Percentiles rank a stretch among this genome's conserved stretches.
Evolutionary conservation across 352 stramenopile genomes (phyloP).

Genomic region (Globisporangium heterothallicum): DNA sequence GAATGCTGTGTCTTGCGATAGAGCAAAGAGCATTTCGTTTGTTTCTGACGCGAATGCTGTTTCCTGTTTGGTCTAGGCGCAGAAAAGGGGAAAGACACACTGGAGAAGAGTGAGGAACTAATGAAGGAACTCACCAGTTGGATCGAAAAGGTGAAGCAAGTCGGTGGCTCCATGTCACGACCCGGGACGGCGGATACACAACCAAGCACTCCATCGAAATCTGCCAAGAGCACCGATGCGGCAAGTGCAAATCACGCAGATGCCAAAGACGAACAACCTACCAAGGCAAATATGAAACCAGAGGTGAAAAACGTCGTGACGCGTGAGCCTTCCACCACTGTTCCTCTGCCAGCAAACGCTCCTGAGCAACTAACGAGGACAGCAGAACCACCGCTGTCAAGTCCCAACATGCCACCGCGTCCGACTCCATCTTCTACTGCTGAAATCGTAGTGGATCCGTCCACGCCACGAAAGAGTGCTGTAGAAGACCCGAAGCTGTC

Average conservation of each 20-base stretch:
- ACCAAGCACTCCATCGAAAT: neutral
- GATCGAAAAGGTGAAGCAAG: slow-evolving; percentile 11
- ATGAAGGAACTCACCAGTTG: slow-evolving; percentile 22
- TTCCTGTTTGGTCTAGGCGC: neutral
- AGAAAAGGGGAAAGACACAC: slow-evolving; percentile 8
- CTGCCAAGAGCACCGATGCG: neutral
- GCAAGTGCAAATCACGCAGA: neutral
- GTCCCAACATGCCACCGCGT: neutral
- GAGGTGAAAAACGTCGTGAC: neutral
- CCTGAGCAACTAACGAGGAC: neutral
- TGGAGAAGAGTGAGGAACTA: slow-evolving; percentile 14
- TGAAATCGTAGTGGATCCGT: neutral
- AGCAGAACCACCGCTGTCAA: neutral
- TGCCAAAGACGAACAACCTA: neutral
- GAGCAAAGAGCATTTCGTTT: too few species aligned
- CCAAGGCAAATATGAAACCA: neutral
- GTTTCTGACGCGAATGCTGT: neutral
- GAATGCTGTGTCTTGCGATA: too few species aligned
- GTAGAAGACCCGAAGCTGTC: neutral
- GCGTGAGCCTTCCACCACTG: neutral
- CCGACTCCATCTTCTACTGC: neutral
- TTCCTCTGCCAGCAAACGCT: neutral
- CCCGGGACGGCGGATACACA: neutral
- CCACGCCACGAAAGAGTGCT: neutral
- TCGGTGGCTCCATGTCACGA: neutral